Conservation (phyloP, 768 basidiomycete genomes). For the Tylopilus subfusipes region DNA sequence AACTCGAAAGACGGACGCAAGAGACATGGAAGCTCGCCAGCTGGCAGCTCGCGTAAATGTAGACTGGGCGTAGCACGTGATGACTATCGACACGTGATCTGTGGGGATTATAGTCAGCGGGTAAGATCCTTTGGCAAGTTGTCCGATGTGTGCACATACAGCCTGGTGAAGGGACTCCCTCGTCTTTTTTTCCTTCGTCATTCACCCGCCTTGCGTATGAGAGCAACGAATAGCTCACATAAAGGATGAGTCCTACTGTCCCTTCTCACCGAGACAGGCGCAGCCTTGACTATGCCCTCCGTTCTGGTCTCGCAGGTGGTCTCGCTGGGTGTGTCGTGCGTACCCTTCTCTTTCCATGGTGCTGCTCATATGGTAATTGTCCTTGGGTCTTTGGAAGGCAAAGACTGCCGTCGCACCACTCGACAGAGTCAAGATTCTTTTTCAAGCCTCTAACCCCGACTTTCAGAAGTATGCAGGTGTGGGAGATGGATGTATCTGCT, state of each 20-base stretch:
- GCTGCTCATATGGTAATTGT: conserved; percentile 1
- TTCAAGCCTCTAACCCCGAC: conserved; percentile 95
- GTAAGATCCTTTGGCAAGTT: conserved; percentile 14
- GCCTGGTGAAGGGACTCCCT: not conserved
- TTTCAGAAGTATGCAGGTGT: conserved; percentile 90
- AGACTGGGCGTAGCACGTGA: not conserved
- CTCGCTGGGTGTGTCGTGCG: conserved; percentile 90
- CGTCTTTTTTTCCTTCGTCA: not conserved
- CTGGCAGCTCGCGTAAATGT: too few species aligned
- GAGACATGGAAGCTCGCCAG: conserved; percentile 11
- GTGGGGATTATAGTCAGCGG: not conserved
- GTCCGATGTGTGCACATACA: not conserved
- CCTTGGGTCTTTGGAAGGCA: conserved; percentile 49
- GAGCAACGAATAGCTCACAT: not conserved
- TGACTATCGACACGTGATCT: not conserved
- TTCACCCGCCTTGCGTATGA: conserved; percentile 8
- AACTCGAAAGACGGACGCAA: not conserved
- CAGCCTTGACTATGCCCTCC: conserved; percentile 58
- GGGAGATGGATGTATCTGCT: conserved; percentile 27
- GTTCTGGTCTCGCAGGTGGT: conserved; percentile 89
- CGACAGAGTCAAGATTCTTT: conserved; percentile 97
- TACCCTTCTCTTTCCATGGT: conserved; percentile 16
- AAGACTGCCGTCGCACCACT: conserved; percentile 94
- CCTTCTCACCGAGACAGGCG: conserved; percentile 48
- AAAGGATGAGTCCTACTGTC: conserved; percentile 32